Evolutionary conservation across 352 stramenopile genomes (phyloP), one percentile per base, ranked within the genome.

Genomic region (Phytopythium litorale): DNA sequence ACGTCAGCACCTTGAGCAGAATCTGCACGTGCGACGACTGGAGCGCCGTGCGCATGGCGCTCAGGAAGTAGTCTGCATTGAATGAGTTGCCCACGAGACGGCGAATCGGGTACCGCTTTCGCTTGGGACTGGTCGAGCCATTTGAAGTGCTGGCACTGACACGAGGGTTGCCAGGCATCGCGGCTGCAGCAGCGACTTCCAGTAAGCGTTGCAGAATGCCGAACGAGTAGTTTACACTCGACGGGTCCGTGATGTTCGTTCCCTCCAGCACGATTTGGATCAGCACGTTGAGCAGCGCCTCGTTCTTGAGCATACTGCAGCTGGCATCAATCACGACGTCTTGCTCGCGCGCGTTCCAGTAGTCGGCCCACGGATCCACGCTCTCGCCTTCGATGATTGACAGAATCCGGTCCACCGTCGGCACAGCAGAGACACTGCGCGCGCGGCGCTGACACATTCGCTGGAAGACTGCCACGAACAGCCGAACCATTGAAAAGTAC

Each of bases 141-240:
- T 45, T 58, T 18, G 43, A 30, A 19, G 5, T 58, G n/a, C 42
- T 48, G 40, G 37, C 54, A 1, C 18, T 40, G 28, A 80, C 51
- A 32, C 72, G 72, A 7, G 58, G 64, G 23, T 65, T 68, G 57
- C 62, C 67, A 43, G 74, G 58, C 55, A 72, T 59, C 52, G 76
- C 71, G 56, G 70, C 73, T 56, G 74, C 71, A 16, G 79, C 81
- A 3, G 75, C 79, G 16, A 83, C 65, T 59, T 90, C 79, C 7
- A 95, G 60, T n/a, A 92, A 69, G 8, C 77, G 81, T 63, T 95
- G 84, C 19, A 95, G 70, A 16, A 91, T 82, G 12, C 81, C 80
- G 56, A 95, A 84, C 42, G 81, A 88, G 68, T 95, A 95, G 60
- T 95, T 92, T 28, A 92, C 86, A 49, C 79, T 95, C 21, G 76